Percentiles rank a stretch among this genome's conserved stretches.
phyloP scores from a whole-genome alignment of 805 yeast genomes.

The Candida hungchunana region DNA sequence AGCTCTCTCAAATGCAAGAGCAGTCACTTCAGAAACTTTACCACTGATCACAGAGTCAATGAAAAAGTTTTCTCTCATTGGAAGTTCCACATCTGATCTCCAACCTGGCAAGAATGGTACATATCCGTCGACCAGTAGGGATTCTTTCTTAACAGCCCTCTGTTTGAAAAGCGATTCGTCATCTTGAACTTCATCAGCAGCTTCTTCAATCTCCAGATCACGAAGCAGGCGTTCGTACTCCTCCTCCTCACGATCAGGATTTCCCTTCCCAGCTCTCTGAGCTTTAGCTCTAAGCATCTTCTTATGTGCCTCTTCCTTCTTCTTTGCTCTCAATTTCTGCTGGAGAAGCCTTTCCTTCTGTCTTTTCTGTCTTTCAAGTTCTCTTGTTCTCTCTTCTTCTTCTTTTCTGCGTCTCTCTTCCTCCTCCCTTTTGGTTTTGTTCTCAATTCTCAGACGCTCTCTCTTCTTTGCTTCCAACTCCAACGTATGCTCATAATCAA shows the following conservation, averaged over 20 bases:
- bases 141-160: conserved; percentile 4
- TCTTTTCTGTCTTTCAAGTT: conserved; percentile 2
- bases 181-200: neutral
- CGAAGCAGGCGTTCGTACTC: conserved; percentile 1
- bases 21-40: conserved; percentile 10
- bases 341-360: too few relatives aligned
- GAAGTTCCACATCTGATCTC: conserved; percentile 21
- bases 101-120: conserved; percentile 20
- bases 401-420: conserved; percentile 1
- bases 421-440: conserved; percentile 1
- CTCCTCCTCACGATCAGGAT: too few relatives aligned
- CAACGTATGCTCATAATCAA: conserved; percentile 2
- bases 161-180: conserved; percentile 2
- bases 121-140: conserved; percentile 22
- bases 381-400: conserved; percentile 4
- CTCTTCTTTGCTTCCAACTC: conserved; percentile 3
- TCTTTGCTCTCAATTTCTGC: too few relatives aligned
- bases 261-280: too few relatives aligned
- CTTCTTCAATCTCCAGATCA: neutral
- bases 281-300: too few relatives aligned
- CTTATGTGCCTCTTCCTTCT: too few relatives aligned
- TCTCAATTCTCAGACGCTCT: conserved; percentile 5
- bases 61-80: conserved; percentile 28
- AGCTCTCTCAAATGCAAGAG: conserved; percentile 22
- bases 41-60: conserved; percentile 28